phyloP scores from a whole-genome alignment of 495 filamentous ascomycete species.

The Massariosphaeria phaeospora region DNA sequence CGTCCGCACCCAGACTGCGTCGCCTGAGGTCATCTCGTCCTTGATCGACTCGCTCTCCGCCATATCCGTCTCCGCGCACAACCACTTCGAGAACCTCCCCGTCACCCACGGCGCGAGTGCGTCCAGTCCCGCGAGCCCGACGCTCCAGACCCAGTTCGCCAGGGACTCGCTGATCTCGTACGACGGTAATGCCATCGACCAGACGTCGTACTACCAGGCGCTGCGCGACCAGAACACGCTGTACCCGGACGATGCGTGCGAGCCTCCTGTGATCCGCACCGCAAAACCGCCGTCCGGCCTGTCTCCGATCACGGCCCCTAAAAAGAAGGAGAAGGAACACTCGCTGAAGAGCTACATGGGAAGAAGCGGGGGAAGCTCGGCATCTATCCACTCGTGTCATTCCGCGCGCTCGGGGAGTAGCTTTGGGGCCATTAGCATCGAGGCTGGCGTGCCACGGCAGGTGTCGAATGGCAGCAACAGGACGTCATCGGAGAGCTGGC shows the following conservation, averaged over 20 bases:
- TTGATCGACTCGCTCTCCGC: conserved; percentile 87
- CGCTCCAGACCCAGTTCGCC: conserved; percentile 33
- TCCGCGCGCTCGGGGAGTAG: conserved; percentile 26
- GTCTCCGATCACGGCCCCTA: conserved; percentile 59
- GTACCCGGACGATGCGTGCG: conserved; percentile 70
- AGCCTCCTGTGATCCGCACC: conserved; percentile 78
- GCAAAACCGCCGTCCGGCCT: conserved; percentile 73
- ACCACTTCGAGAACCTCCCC: conserved; percentile 65
- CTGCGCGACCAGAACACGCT: conserved; percentile 45
- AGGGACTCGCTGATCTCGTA: conserved; percentile 28
- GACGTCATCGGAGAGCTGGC: conserved; percentile 32
- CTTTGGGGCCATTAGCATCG: conserved; percentile 33
- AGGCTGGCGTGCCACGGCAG: conserved; percentile 19
- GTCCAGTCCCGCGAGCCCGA: conserved; percentile 40
- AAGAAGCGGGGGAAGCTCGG: conserved; percentile 24
- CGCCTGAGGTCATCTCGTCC: conserved; percentile 89
- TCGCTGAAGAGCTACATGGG: conserved; percentile 34
- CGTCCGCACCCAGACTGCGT: conserved; percentile 57
- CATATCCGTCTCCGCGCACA: conserved; percentile 70
- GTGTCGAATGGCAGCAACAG: conserved; percentile 17
- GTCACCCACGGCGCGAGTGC: conserved; percentile 38
- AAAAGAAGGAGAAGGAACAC: conserved; percentile 33
- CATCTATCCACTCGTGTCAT: conserved; percentile 27
- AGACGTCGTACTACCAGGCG: conserved; percentile 53
- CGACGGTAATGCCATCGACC: conserved; percentile 63